phyloP scores from a whole-genome alignment of 345 rosid species.

The Erysimum cheiranthoides region DNA sequence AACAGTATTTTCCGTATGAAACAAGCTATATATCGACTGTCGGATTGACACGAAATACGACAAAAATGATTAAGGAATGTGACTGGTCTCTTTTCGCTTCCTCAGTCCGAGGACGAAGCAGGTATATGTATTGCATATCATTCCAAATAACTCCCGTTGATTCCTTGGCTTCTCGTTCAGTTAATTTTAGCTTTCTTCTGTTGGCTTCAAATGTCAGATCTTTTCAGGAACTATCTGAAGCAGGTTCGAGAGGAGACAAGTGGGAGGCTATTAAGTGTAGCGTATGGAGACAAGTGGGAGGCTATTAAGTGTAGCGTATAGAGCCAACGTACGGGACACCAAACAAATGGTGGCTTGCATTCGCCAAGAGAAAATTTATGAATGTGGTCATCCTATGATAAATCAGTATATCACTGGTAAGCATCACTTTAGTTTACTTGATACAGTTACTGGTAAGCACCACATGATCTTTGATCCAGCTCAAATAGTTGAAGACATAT shows the following conservation, averaged over 20 bases:
- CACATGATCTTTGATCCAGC: too few relatives aligned
- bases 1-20: too few relatives aligned
- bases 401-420: conserved; percentile 20
- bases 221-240: conserved; percentile 88
- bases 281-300: conserved; percentile 85
- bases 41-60: too few relatives aligned
- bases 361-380: conserved; percentile 94
- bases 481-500: too few relatives aligned
- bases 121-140: conserved; percentile 57
- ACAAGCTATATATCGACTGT: too few relatives aligned
- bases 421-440: too few relatives aligned
- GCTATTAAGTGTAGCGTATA: too few relatives aligned
- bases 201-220: conserved; percentile 61
- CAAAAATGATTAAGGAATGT: too few relatives aligned
- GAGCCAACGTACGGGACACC: conserved; percentile 98
- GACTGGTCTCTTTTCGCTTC: conserved; percentile 75
- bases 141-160: background rate
- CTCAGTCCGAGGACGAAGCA: conserved; percentile 77
- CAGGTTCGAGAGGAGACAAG: conserved; percentile 96
- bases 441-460: too few relatives aligned
- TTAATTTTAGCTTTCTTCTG: background rate
- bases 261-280: conserved; percentile 83
- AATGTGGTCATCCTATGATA: conserved; percentile 71
- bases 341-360: conserved; percentile 98
- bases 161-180: background rate